Conservation (phyloP, 768 basidiomycete genomes). For the Grammothele lineata region DNA sequence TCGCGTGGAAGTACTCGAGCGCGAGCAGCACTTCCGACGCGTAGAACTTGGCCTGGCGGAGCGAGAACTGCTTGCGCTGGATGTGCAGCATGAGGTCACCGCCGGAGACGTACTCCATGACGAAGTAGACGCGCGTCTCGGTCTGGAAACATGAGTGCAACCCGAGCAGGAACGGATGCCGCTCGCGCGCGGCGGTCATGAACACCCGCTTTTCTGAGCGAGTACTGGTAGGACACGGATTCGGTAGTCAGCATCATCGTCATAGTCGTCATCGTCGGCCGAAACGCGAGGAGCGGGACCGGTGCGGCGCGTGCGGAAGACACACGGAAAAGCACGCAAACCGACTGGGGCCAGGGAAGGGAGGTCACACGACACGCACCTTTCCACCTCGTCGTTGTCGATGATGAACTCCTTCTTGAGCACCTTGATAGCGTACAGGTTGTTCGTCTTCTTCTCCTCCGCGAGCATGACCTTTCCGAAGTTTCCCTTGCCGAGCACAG, state of each 20-base stretch:
- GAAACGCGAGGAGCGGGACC: too few species aligned
- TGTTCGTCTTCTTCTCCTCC: constrained; percentile 91
- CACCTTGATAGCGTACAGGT: constrained; percentile 98
- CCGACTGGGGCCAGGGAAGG: too few species aligned
- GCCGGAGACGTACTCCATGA: constrained; percentile 99
- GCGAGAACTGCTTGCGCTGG: constrained; percentile 97
- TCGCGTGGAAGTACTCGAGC: constrained; percentile 95
- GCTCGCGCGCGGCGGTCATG: constrained; percentile 91
- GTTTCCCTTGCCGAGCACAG: constrained; percentile 98
- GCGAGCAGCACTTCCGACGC: constrained; percentile 95
- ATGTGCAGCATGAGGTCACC: constrained; percentile 99
- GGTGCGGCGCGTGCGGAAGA: too few species aligned
- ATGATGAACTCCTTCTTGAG: constrained; percentile 99
- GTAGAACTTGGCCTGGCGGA: constrained; percentile 98
- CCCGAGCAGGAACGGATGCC: constrained; percentile 95
- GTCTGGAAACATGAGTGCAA: constrained; percentile 99
- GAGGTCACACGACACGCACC: constrained; percentile 61
- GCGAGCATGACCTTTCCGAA: constrained; percentile 99
- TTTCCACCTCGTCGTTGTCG: constrained; percentile 99
- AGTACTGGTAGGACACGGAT: constrained; percentile 65
- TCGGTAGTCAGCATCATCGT: neutral
- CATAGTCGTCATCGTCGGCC: neutral
- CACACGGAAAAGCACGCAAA: too few species aligned
- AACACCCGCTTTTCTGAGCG: constrained; percentile 99
- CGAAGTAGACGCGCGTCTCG: constrained; percentile 98